A percentile compares a stretch with the other conserved stretches of the same genome.
Evolutionary conservation across 331 rosid species (phyloP).

Genomic region (Stylosanthes scabra): DNA sequence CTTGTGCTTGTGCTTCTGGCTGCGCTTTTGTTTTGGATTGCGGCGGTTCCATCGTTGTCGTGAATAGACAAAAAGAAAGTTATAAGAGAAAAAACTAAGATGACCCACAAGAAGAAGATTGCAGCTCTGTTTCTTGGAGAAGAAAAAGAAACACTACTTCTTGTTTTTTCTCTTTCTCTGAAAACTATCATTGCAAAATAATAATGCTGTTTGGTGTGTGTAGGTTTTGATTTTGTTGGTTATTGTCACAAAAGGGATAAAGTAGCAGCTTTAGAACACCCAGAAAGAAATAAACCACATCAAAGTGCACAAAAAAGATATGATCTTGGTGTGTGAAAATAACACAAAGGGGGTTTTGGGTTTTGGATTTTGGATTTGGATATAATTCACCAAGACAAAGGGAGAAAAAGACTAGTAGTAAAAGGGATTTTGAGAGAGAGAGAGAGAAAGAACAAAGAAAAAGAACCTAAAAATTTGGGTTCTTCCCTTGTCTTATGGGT

Average conservation of each 20-base stretch:
- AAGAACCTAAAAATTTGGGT: constrained; percentile 39
- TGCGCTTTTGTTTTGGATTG: not conserved
- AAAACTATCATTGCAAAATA: constrained; percentile 60
- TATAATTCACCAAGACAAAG: constrained; percentile 24
- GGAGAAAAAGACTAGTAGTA: constrained; percentile 5
- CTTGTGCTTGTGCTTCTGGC: not conserved
- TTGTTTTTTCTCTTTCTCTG: constrained; percentile 52
- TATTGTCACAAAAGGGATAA: not conserved
- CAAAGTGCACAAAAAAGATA: constrained; percentile 30
- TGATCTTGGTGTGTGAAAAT: constrained; percentile 29
- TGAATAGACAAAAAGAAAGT: constrained; percentile 42
- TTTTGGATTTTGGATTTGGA: constrained; percentile 45
- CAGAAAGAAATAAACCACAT: constrained; percentile 44
- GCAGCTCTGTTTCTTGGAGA: constrained; percentile 30
- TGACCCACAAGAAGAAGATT: constrained; percentile 63
- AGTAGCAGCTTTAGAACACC: constrained; percentile 39
- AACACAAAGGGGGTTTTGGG: constrained; percentile 30
- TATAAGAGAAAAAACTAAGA: constrained; percentile 56
- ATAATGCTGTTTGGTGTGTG: constrained; percentile 12
- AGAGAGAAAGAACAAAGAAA: not conserved
- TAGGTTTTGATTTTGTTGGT: not conserved
- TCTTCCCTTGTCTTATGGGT: constrained; percentile 76
- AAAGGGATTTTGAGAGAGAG: not conserved
- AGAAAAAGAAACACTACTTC: constrained; percentile 5
- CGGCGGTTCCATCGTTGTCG: no score